These are phyloP conservation scores for Fraxinus baroniana DNA, from an alignment of 305 asterid genomes.

Conservation along the genomic window DNA sequence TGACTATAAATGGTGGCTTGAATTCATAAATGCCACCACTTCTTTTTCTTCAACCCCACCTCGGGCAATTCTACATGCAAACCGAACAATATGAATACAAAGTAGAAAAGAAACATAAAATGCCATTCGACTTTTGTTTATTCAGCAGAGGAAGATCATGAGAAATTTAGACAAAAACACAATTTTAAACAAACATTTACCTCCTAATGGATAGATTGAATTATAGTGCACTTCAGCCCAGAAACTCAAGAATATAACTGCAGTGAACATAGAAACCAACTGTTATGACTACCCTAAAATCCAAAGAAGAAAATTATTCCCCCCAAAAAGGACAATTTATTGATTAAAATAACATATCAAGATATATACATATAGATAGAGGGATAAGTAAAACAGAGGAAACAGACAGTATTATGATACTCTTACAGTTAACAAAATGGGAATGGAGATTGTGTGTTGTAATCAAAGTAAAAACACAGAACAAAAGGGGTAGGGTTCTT, in stretches of 20 bases:
- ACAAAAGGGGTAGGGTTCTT: neutral
- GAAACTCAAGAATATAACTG: constrained; percentile 91
- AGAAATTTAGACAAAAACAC: neutral
- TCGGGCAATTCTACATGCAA: constrained; percentile 53
- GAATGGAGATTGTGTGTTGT: neutral
- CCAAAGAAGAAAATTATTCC: neutral
- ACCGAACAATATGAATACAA: neutral
- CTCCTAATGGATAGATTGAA: constrained; percentile 88
- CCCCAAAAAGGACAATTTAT: neutral
- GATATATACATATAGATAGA: neutral
- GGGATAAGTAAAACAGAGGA: neutral
- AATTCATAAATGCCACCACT: constrained; percentile 52
- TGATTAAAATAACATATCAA: neutral
- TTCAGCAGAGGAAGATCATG: neutral
- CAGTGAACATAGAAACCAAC: constrained; percentile 23
- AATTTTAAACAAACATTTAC: constrained; percentile 31
- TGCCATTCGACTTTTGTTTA: neutral
- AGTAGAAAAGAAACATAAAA: neutral
- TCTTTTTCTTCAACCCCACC: constrained; percentile 44
- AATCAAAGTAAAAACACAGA: neutral
- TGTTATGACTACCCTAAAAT: neutral
- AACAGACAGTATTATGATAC: neutral
- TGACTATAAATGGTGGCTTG: neutral
- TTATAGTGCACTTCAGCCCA: constrained; percentile 98
- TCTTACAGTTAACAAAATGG: neutral